These are phyloP conservation scores for Neocucurbitaria cava DNA, from an alignment of 2,329 filamentous ascomycete genomes.

Conservation along the genomic window DNA sequence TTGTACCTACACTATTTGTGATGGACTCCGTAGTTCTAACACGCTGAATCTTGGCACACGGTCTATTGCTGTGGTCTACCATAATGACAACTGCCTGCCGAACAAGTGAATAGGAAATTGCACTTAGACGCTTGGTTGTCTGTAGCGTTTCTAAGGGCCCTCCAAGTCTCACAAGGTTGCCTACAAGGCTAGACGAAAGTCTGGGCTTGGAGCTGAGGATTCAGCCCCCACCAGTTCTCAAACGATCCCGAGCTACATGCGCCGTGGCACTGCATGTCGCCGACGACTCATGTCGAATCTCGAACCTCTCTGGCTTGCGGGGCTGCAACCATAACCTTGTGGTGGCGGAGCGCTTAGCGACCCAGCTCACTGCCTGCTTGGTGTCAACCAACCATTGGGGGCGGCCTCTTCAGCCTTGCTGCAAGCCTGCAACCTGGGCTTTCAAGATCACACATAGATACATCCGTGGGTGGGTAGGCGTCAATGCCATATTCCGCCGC, in stretches of 20 bases:
- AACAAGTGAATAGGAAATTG: background rate
- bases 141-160: background rate
- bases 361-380: background rate
- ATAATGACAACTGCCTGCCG: background rate
- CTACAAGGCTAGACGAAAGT: background rate
- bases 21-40: background rate
- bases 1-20: background rate
- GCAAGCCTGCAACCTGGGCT: background rate
- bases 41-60: background rate
- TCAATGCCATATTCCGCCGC: background rate
- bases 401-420: background rate
- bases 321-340: background rate
- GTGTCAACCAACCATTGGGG: background rate
- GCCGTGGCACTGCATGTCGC: too few relatives aligned
- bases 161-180: too few relatives aligned
- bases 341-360: background rate
- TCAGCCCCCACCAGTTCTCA: too few relatives aligned
- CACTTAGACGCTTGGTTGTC: background rate
- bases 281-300: background rate
- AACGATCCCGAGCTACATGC: too few relatives aligned
- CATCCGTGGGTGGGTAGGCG: background rate
- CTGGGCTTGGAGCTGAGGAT: background rate
- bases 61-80: background rate
- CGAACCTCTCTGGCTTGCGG: background rate
- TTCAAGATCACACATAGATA: background rate